Base-by-base conservation (phyloP, 2,329 filamentous ascomycete species). In the Pseudogymnoascus sp. region DNA sequence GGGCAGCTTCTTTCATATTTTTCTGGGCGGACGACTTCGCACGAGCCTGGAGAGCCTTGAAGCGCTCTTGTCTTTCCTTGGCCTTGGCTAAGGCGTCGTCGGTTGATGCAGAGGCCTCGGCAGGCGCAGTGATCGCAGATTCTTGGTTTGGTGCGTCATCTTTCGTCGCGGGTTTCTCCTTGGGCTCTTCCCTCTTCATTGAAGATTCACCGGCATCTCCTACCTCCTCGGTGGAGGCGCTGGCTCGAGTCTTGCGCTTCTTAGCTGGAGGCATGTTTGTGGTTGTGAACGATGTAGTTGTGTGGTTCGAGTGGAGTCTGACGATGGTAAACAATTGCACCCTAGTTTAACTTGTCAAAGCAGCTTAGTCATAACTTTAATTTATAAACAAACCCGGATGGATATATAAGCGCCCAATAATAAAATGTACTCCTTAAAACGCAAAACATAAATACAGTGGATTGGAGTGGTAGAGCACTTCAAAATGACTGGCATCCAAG, bases 41-140 rank as follows among this genome's bases (percentile, higher is more conserved):
- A 70, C 91, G 88, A 26, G 89, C 89, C 76, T 96, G 87, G 15
- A 97, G 85, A 3, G 90, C 89, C 74, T 92, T 93, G 80, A 97
- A 97, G 67, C 90, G 87, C 60, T 90, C 90, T 75, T 87, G 79
- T 63, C 91, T 86, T 63, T 93, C 88, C 69, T 85, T 78, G 31
- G 83, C 78, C 69, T 83, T 82, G 29, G 74, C 69, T 17, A 76
- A 71, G n/a, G 77, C 75, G 42, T 73, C 67, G 59, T 71, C 65
- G 5, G 62, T 63, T 7, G 70, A 56, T 7, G 64, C 17, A 33
- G 50, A 33, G 15, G 59, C 44, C 40, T 60, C 50, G 1, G 40
- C 35, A 9, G 62, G 21, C 29, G 62, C 21, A 13, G 59, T 60
- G 65, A 63, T 61, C 17, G 63, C 26, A 37, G 40, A n/a, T 60